phyloP scores from a whole-genome alignment of 208 protist genomes.

The Trypanosomatidae sp. region DNA sequence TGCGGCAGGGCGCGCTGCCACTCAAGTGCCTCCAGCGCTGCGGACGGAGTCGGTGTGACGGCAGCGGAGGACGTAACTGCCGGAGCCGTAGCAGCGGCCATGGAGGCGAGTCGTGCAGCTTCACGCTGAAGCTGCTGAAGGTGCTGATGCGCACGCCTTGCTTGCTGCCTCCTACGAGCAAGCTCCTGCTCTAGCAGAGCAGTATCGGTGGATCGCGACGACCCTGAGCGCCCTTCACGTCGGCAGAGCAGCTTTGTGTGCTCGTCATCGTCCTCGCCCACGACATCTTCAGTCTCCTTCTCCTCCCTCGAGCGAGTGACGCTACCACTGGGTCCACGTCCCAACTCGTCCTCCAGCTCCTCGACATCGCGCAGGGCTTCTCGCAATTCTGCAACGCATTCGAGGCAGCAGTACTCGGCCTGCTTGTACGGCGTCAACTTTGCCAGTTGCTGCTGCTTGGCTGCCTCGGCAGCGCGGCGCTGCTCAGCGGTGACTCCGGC shows the following conservation, averaged over 20 bases:
- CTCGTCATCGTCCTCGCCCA: conserved; percentile 9
- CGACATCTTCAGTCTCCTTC: background rate
- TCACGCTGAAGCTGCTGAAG: conserved; percentile 41
- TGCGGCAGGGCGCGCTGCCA: conserved; percentile 31
- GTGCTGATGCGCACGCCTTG: conserved; percentile 22
- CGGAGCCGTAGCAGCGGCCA: background rate
- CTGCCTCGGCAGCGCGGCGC: conserved; percentile 11
- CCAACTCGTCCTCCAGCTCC: conserved; percentile 17
- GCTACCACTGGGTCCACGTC: background rate
- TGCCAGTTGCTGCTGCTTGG: conserved; percentile 20
- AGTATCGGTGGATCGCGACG: conserved; percentile 1
- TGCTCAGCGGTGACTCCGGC: background rate
- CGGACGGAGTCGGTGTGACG: background rate
- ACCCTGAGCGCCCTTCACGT: background rate
- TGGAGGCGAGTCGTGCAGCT: conserved; percentile 21
- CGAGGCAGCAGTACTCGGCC: conserved; percentile 49
- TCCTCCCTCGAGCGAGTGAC: conserved; percentile 5
- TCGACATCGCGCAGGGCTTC: conserved; percentile 27
- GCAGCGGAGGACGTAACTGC: background rate
- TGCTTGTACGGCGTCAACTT: conserved; percentile 50
- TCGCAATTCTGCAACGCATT: conserved; percentile 47
- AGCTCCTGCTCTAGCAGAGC: conserved; percentile 26
- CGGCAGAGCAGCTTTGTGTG: conserved; percentile 12
- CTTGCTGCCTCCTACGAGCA: conserved; percentile 18
- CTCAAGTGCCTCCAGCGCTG: conserved; percentile 1